Evolutionary conservation across 2,329 filamentous ascomycete genomes (phyloP), one percentile per base, ranked within the genome.

Genomic region (Diaporthe velutina): DNA sequence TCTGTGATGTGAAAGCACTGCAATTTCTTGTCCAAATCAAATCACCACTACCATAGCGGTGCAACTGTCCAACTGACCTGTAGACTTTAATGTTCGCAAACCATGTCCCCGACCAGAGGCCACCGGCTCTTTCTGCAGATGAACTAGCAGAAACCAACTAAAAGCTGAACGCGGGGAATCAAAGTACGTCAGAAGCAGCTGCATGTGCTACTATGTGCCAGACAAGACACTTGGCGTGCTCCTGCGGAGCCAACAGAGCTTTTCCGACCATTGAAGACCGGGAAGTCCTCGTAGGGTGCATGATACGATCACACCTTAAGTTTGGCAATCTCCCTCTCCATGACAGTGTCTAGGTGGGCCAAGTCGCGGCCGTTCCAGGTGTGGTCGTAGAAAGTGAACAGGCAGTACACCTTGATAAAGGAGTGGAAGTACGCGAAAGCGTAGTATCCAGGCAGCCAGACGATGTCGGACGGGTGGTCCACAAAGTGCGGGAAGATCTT

Each of bases 391-490:
- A 89, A 87, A 0, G 90, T 93, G 5, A 90, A 70, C 30, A 89
- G 68, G 0, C 89, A 89, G 78, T 86, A 89, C 0, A 91, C 38
- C 82, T 92, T 93, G 77, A 93, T 85, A 2, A 90, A 78, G 35
- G 87, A 87, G 79, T 93, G 91, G 50, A 84, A 80, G 77, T 92
- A 93, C 1, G 84, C 88, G 78, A 92, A 93, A 0, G 84, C 13
- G 19, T 92, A 78, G 58, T 89, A 87, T 0, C 79, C 82, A 0
- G 88, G 86, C 1, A 92, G 81, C 73, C 88, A 86, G 0, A 82
- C 67, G 3, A 90, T 75, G 78, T 93, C 91, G 1, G 78, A 73
- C 0, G 90, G 90, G 76, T 92, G 76, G 0, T 84, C 84, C 5
- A 78, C 71, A 76, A 91, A 88, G 78, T 92, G 87, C 0, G 88